Evolutionary conservation across 139 green algal species (phyloP), one percentile per base, ranked within the genome.

Genomic region (Chlorella sp.): DNA sequence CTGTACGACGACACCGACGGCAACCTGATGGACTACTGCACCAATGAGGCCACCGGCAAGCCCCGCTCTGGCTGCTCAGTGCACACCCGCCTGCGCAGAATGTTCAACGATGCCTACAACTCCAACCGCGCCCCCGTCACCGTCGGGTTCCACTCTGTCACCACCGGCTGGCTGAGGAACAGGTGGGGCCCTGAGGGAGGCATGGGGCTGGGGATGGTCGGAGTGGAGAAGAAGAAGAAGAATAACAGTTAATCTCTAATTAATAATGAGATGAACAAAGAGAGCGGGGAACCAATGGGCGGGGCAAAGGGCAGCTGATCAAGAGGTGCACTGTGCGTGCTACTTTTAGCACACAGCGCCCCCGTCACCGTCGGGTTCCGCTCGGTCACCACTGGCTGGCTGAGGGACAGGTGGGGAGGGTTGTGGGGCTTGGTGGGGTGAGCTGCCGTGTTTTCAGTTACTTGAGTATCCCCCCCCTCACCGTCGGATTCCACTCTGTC

Each of bases 21-120:
- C 9, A 81, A 81, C 75, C 24, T 7, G n/a, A 81, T 81, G 75
- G 75, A 81, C 75, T 81, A 81, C 36, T 81, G 75, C 75, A 81
- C 34, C 75, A 36, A 81, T 34, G 14, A 37, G 3, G 18, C 14
- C 75, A 81, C n/a, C 75, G 36, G n/a, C 3, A 36, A 42, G 11
- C 75, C 75, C 7, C 24, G 18, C 16, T 16, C 34, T 15, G 75
- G 36, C 75, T 81, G 75, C 75, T 81, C 75, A 9, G 75, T 39
- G 34, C 40, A 81, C 75, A 30, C 24, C 30, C n/a, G 40, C n/a
- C 75, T 81, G 16, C 48, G 30, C 18, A 42, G 53, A 34, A 36
- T 71, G 64, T 26, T 81, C 24, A 36, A 48, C 34, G 75, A 37
- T 34, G 9, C 75, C 3, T 81, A 81, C 75, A 48, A 1, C 75